A percentile compares a stretch with the other conserved stretches of the same genome.
phyloP scores from a whole-genome alignment of 805 yeast species.

The Novakomyces olei region DNA sequence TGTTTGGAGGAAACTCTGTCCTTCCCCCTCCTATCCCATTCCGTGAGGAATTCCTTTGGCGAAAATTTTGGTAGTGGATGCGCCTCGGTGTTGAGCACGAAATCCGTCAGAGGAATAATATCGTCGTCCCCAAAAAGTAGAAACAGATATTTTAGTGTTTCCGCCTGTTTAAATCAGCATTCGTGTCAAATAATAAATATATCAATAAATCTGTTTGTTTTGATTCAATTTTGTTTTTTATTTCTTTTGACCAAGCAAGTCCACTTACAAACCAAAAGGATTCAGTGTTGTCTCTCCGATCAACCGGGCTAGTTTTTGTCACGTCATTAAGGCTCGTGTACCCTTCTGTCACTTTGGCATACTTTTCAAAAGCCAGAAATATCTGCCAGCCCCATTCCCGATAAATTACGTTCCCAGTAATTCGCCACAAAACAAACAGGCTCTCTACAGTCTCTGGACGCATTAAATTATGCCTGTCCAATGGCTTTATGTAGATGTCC shows the following conservation, averaged over 20 bases:
- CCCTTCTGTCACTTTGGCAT: slow-evolving; percentile 24
- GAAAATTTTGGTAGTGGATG: slow-evolving; percentile 53
- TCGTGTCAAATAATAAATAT: not conserved
- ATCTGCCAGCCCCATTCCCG: slow-evolving; percentile 82
- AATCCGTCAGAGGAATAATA: slow-evolving; percentile 39
- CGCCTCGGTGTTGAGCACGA: slow-evolving; percentile 80
- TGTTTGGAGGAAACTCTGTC: no score
- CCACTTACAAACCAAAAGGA: slow-evolving; percentile 85
- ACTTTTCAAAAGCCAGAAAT: slow-evolving; percentile 42
- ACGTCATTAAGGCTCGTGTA: slow-evolving; percentile 52
- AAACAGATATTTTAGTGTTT: slow-evolving; percentile 70
- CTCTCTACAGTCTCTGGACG: slow-evolving; percentile 90
- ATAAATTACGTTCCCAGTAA: slow-evolving; percentile 21
- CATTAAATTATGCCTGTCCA: slow-evolving; percentile 67
- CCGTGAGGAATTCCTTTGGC: no score
- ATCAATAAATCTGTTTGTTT: not conserved
- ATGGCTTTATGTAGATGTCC: slow-evolving; percentile 48
- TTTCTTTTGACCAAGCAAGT: no score
- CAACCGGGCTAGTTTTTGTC: slow-evolving; percentile 27
- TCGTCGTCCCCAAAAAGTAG: slow-evolving; percentile 52
- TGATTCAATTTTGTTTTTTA: no score
- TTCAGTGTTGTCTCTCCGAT: slow-evolving; percentile 50
- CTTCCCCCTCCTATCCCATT: no score
- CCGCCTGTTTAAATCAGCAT: no score
- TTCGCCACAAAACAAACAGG: slow-evolving; percentile 51